A percentile compares a stretch with the other conserved stretches of the same genome.
These are phyloP conservation scores for Wickerhamiella siamensis DNA, from an alignment of 805 yeast genomes.

Conservation along the genomic window DNA sequence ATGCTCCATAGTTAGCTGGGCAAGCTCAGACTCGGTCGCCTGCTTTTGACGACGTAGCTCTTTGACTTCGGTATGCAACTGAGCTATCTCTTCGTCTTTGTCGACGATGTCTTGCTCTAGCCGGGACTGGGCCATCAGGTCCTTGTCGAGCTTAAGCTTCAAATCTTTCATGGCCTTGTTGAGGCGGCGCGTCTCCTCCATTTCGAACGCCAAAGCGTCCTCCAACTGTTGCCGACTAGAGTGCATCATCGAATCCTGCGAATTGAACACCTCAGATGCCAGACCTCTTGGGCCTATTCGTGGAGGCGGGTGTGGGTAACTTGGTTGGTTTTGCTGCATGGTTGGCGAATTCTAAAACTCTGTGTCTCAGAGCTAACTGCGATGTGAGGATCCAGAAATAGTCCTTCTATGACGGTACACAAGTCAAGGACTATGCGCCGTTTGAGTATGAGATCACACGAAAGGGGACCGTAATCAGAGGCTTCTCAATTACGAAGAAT, in stretches of 20 bases:
- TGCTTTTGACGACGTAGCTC: constrained; percentile 12
- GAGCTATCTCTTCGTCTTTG: constrained; percentile 12
- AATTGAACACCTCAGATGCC: neutral
- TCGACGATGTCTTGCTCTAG: constrained; percentile 21
- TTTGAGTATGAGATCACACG: too few species aligned
- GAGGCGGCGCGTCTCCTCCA: constrained; percentile 1
- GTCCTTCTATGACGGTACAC: too few species aligned
- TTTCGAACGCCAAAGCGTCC: neutral
- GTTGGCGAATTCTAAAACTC: too few species aligned
- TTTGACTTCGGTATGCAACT: constrained; percentile 14
- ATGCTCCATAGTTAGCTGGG: constrained; percentile 20
- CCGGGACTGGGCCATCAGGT: constrained; percentile 11
- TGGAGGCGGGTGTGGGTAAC: neutral
- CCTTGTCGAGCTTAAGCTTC: constrained; percentile 4
- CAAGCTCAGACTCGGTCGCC: constrained; percentile 17
- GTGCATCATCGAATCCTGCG: neutral
- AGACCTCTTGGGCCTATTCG: neutral
- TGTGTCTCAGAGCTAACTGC: too few species aligned
- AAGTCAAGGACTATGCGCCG: too few species aligned
- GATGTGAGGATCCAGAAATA: too few species aligned
- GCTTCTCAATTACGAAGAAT: too few species aligned
- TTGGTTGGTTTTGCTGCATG: neutral
- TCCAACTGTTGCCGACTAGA: constrained; percentile 3
- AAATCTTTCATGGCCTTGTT: neutral
- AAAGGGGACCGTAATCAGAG: too few species aligned